phyloP scores from a whole-genome alignment of 768 basidiomycete species.

The Mycena vitilis region DNA sequence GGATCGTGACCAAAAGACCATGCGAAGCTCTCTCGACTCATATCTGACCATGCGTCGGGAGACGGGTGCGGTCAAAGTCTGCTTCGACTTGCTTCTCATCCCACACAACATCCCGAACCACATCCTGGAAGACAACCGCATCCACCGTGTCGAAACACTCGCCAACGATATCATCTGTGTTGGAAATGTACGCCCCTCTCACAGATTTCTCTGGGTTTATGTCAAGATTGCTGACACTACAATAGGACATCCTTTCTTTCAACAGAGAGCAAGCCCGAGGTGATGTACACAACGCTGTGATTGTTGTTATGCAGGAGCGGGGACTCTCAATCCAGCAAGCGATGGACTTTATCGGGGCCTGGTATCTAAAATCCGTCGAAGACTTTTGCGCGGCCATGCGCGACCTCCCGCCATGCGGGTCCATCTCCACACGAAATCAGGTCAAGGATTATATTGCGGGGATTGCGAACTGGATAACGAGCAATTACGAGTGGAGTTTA shows the following conservation, averaged over 20 bases:
- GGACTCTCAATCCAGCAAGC: not conserved
- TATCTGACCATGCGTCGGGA: slow-evolving; percentile 4
- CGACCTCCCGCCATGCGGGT: not conserved
- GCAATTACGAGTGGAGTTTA: slow-evolving; percentile 17
- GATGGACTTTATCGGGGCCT: not conserved
- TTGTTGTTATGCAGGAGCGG: slow-evolving; percentile 8
- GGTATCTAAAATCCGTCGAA: not conserved
- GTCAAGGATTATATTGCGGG: not conserved
- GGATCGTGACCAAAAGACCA: not conserved
- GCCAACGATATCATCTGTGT: slow-evolving; percentile 1
- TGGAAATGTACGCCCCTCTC: not conserved
- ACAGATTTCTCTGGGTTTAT: too few relatives aligned
- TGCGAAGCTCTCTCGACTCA: not conserved
- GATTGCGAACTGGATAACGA: slow-evolving; percentile 8
- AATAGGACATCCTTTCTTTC: slow-evolving; percentile 9
- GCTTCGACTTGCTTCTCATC: slow-evolving; percentile 3
- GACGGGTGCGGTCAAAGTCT: not conserved
- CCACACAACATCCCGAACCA: not conserved
- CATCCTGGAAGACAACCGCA: not conserved
- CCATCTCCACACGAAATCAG: not conserved
- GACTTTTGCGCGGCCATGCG: not conserved
- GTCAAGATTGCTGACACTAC: not conserved
- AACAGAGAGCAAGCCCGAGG: slow-evolving; percentile 15
- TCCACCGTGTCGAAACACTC: not conserved
- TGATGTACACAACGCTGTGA: slow-evolving; percentile 11